A percentile compares a stretch with the other conserved stretches of the same genome.
Evolutionary conservation across 2,329 filamentous ascomycete genomes (phyloP).

Genomic region (Trichophyton mentagrophytes): DNA sequence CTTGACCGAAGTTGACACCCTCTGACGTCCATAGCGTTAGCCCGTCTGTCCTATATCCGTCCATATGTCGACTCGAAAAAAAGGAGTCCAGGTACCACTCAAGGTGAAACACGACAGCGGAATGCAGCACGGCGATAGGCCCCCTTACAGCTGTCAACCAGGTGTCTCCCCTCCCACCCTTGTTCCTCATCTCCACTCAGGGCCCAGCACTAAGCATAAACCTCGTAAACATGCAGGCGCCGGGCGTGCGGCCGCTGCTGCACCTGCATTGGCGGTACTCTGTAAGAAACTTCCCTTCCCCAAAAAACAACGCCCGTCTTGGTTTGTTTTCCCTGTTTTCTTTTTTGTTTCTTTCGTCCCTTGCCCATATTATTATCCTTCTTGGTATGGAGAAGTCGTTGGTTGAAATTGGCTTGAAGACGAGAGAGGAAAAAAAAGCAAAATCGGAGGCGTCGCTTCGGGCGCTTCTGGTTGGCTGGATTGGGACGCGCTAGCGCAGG

Average conservation of each 20-base stretch:
- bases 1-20: background rate
- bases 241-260: background rate
- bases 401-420: too few species aligned
- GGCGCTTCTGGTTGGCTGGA: background rate
- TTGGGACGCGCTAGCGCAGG: conserved; percentile 7
- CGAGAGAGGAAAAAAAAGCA: background rate
- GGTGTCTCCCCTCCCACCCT: background rate
- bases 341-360: too few species aligned
- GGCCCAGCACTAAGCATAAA: background rate
- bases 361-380: too few species aligned
- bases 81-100: background rate
- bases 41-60: background rate
- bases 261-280: background rate
- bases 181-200: background rate
- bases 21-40: conserved; percentile 1
- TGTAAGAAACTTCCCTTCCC: background rate
- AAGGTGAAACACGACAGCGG: conserved; percentile 3
- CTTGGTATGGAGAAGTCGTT: too few species aligned
- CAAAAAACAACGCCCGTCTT: background rate
- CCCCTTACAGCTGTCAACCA: background rate
- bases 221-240: background rate
- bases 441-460: background rate
- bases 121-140: background rate
- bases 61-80: background rate
- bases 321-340: too few species aligned